Percentiles rank a stretch among this genome's conserved stretches.
These are phyloP conservation scores for Rhododendron simsii DNA, from an alignment of 148 eudicot genomes.

Conservation along the genomic window DNA sequence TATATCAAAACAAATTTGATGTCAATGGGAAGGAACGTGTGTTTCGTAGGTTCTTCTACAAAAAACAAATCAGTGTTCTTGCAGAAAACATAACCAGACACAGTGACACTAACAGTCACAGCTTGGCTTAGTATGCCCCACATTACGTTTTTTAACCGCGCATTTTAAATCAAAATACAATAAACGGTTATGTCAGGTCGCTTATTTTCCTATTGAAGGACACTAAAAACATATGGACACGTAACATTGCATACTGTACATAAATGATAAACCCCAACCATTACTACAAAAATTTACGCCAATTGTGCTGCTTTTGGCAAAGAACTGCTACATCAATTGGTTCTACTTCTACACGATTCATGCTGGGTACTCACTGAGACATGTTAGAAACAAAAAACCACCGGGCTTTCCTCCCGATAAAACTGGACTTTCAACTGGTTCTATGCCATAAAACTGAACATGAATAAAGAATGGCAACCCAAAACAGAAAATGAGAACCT, in stretches of 20 bases:
- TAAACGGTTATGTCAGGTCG: not conserved
- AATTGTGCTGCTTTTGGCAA: not conserved
- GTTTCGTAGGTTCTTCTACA: not conserved
- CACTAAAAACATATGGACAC: not conserved
- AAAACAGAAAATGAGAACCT: not conserved
- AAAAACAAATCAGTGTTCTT: not conserved
- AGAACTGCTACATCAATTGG: not conserved
- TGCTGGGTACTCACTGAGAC: not conserved
- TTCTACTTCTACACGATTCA: not conserved
- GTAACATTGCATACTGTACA: not conserved
- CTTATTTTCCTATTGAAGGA: not conserved
- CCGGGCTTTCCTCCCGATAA: conserved; percentile 77
- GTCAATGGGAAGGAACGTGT: not conserved
- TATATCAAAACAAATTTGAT: not conserved
- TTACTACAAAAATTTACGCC: not conserved
- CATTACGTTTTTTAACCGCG: not conserved
- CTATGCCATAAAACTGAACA: conserved; percentile 63
- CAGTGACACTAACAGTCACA: not conserved
- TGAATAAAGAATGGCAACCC: not conserved
- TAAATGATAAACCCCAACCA: not conserved
- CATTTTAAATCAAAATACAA: not conserved
- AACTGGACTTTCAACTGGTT: conserved; percentile 88
- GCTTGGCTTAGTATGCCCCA: not conserved
- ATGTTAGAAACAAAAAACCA: conserved; percentile 17
- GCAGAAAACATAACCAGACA: not conserved